Conservation (phyloP, 2,329 filamentous ascomycete genomes). For the Clonostachys byssicola region DNA sequence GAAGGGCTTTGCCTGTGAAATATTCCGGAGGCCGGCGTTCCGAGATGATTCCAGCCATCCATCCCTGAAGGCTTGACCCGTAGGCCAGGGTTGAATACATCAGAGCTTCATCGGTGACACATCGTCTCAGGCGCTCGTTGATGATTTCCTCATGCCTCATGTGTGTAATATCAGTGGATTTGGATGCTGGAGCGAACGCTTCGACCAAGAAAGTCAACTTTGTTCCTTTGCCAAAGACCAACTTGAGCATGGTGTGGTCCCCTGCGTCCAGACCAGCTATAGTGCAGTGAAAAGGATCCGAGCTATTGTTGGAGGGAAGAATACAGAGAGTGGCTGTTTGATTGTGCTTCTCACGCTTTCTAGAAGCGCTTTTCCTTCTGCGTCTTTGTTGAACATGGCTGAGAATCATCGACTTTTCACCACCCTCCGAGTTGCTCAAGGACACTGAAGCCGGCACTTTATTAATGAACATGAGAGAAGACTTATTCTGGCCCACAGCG, state of each 20-base stretch:
- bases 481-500: no score
- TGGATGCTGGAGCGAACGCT: conserved; percentile 3
- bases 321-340: no score
- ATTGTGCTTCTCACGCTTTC: no score
- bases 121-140: conserved; percentile 1
- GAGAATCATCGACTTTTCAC: no score
- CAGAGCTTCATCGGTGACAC: conserved; percentile 5
- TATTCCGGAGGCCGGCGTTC: conserved; percentile 1
- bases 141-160: conserved; percentile 4
- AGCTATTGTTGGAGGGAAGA: not conserved
- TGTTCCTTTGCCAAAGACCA: conserved; percentile 1
- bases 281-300: conserved; percentile 6
- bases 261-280: conserved; percentile 3
- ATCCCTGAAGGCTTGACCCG: conserved; percentile 3
- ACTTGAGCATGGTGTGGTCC: conserved; percentile 3
- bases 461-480: no score
- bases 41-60: conserved; percentile 3
- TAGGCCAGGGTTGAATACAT: conserved; percentile 9
- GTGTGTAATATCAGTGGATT: no score
- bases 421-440: no score
- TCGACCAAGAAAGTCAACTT: conserved; percentile 5
- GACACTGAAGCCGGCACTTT: no score
- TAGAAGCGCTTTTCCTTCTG: no score
- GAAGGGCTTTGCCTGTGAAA: conserved; percentile 3
- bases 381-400: no score